Conservation (phyloP, 2,329 filamentous ascomycete species). For the Colletotrichum tropicale region DNA sequence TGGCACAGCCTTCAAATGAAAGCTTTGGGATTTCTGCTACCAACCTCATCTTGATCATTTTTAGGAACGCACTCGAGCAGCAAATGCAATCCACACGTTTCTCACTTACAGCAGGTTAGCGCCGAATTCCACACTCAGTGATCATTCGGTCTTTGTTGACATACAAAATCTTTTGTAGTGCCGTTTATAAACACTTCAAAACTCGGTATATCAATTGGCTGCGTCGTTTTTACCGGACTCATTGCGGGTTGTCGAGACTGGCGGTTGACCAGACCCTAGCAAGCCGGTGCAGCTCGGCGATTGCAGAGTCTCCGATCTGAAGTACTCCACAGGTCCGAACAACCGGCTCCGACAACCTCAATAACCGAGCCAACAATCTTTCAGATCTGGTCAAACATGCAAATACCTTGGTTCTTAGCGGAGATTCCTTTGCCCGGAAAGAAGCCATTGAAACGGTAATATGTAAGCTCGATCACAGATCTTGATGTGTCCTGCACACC, state of each 20-base stretch:
- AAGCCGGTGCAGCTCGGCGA: background rate
- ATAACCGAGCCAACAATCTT: background rate
- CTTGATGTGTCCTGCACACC: background rate
- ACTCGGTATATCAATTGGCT: background rate
- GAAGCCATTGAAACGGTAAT: background rate
- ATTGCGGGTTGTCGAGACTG: background rate
- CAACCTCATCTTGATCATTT: background rate
- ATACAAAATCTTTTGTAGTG: background rate
- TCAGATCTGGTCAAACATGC: background rate
- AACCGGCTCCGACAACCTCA: background rate
- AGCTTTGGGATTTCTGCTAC: background rate
- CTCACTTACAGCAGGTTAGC: background rate
- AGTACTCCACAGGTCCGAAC: constrained; percentile 4
- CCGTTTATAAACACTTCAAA: background rate
- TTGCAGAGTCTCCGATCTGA: background rate
- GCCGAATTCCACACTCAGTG: background rate
- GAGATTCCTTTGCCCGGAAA: background rate
- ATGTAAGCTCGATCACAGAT: background rate
- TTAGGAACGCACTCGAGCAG: background rate
- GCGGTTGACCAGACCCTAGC: background rate
- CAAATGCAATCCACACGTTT: background rate
- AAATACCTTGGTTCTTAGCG: background rate
- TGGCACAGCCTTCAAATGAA: background rate
- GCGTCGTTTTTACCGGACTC: background rate
- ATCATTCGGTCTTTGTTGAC: background rate